Percentiles rank a stretch among this genome's conserved stretches.
Conservation (phyloP, 1,139 yeast species). For the Kodamaea derodonti region DNA sequence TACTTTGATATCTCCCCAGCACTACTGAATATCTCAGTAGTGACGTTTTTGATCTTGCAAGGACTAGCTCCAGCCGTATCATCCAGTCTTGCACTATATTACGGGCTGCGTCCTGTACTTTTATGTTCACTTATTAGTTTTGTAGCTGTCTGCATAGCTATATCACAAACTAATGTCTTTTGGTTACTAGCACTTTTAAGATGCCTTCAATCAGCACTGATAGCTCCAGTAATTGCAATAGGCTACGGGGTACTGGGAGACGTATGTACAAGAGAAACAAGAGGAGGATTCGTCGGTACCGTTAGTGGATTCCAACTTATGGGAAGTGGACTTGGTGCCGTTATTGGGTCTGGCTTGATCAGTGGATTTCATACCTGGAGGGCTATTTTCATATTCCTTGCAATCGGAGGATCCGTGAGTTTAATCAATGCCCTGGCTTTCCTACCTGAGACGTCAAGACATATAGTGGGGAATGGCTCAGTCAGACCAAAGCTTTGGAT, state of each 20-base stretch:
- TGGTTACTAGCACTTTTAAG: constrained; percentile 36
- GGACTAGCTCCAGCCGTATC: constrained; percentile 54
- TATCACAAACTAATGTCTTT: constrained; percentile 48
- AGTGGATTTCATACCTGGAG: constrained; percentile 31
- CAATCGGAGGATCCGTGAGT: constrained; percentile 35
- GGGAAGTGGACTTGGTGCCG: constrained; percentile 40
- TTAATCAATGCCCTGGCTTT: constrained; percentile 19
- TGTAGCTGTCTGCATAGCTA: constrained; percentile 54
- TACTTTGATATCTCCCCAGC: constrained; percentile 24
- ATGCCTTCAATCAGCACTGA: constrained; percentile 41
- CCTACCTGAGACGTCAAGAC: constrained; percentile 36
- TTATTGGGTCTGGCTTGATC: constrained; percentile 36
- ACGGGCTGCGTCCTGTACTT: constrained; percentile 68
- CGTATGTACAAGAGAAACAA: constrained; percentile 30
- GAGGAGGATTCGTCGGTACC: constrained; percentile 40
- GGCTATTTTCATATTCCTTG: constrained; percentile 34
- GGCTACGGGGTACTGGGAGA: constrained; percentile 39
- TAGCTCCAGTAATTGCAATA: constrained; percentile 40
- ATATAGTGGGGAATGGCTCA: constrained; percentile 39
- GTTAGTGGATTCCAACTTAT: constrained; percentile 33
- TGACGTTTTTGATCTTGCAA: constrained; percentile 36
- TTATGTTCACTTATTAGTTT: constrained; percentile 50
- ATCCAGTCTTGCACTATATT: constrained; percentile 61
- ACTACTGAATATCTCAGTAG: constrained; percentile 32
- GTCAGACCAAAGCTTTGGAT: constrained; percentile 20